These are phyloP conservation scores for Aspergillus brunneoviolaceus DNA, from an alignment of 2,329 filamentous ascomycete genomes.

Conservation along the genomic window DNA sequence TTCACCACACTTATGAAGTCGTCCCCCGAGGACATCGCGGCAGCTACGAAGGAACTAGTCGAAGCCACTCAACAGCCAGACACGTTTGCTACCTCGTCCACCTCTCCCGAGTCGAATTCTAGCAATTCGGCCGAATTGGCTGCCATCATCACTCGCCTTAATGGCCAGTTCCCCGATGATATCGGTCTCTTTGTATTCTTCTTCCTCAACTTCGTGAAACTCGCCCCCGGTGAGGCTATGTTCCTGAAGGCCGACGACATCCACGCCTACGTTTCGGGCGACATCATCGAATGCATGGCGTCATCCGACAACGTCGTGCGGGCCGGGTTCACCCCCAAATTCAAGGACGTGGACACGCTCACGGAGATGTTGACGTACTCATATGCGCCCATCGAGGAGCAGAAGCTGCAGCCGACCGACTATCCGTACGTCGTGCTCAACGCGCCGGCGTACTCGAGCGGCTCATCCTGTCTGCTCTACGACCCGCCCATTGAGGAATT, in stretches of 20 bases:
- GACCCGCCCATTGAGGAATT: constrained; percentile 98
- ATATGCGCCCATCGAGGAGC: constrained; percentile 89
- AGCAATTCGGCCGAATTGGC: constrained; percentile 61
- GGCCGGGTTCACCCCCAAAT: constrained; percentile 96
- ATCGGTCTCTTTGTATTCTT: constrained; percentile 94
- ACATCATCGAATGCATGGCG: constrained; percentile 99
- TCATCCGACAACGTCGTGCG: constrained; percentile 98
- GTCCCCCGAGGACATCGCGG: constrained; percentile 62
- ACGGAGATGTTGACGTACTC: constrained; percentile 92
- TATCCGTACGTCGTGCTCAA: constrained; percentile 87
- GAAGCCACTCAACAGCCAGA: constrained; percentile 65
- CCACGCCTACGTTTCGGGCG: constrained; percentile 74
- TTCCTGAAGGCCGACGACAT: constrained; percentile 97
- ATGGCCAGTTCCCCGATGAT: constrained; percentile 82
- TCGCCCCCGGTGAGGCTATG: constrained; percentile 87
- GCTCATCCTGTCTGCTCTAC: constrained; percentile 72
- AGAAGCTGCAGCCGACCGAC: constrained; percentile 84
- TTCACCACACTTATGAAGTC: constrained; percentile 83
- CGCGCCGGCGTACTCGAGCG: constrained; percentile 74
- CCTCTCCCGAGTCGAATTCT: constrained; percentile 36
- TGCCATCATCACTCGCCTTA: constrained; percentile 72
- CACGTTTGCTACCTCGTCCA: constrained; percentile 64
- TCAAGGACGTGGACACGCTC: constrained; percentile 90
- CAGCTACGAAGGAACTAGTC: constrained; percentile 68
- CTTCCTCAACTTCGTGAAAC: constrained; percentile 92